Evolutionary conservation across 202 grass and related monocot genomes (phyloP).

Genomic region (Schoenoplectus tabernaemontani): DNA sequence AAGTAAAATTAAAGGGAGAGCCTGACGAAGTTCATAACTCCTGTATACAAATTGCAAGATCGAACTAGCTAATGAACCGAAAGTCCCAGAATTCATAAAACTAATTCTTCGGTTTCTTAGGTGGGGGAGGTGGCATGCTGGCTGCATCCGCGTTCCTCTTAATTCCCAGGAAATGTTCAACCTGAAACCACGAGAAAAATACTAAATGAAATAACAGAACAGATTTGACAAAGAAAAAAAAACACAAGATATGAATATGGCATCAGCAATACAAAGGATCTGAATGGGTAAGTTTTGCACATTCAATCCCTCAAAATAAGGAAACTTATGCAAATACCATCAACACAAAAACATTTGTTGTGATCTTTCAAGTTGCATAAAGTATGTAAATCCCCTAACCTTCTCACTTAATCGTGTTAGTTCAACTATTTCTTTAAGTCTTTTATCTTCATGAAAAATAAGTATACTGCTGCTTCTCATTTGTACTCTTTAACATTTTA

Average conservation of each 20-base stretch:
- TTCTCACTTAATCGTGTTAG: background rate
- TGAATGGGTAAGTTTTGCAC: background rate
- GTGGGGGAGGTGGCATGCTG: slow-evolving; percentile 49
- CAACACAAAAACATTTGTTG: background rate
- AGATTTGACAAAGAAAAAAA: background rate
- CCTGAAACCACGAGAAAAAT: slow-evolving; percentile 30
- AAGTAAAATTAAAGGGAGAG: background rate
- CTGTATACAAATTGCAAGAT: slow-evolving; percentile 9
- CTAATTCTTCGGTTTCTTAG: slow-evolving; percentile 67
- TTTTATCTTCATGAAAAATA: background rate
- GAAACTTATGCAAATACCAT: background rate
- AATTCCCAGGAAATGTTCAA: slow-evolving; percentile 66
- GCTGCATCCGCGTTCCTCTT: slow-evolving; percentile 50
- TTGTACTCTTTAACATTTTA: background rate
- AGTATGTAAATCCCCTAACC: background rate
- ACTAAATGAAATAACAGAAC: background rate
- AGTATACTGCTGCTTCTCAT: background rate
- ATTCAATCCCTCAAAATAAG: background rate
- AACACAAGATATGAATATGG: background rate
- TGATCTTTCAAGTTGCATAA: background rate
- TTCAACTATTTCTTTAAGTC: background rate
- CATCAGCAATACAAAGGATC: background rate
- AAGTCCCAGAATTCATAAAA: background rate
- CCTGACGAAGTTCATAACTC: background rate
- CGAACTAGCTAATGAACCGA: background rate